Base-by-base conservation (phyloP, 495 filamentous ascomycete species). In the Letharia columbiana region DNA sequence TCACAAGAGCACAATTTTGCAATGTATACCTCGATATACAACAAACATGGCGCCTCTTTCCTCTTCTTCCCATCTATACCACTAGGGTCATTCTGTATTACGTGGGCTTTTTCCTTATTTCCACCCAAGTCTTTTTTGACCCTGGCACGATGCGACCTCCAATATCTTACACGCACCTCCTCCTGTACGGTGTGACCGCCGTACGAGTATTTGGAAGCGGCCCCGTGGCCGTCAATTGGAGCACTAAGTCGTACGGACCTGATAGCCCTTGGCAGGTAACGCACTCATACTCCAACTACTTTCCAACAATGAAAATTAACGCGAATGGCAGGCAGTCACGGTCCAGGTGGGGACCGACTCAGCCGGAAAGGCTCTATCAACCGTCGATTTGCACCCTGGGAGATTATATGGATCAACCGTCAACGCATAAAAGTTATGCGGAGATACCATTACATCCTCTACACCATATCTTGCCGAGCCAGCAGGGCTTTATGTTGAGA, bases 241-340 rank as follows among this genome's bases (percentile, higher is more conserved):
- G 60, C 39, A 67, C 47, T 20, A 54, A 44, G 39, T 42, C 57
- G 41, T 67, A 66, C 44, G 63, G 63, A 66, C 67, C 67, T n/a
- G 67, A 68, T 47, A 63, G 67, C 18, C 67, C 67, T 15, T 66
- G 67, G 67, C 63, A 68, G 45, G 66, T 65, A 45, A 35, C 15
- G 20, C 3, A 8, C 3, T 23, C 23, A 63, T 52, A 28, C 15
- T 31, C 12, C 28, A 15, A 8, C 18, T 45, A 31, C 18, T 12
- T 61, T n/a, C 18, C 40, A 42, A 42, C 0, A 8, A 47, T 9
- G 7, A n/a, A 2, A 0, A 8, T 47, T 47, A 6, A 47, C 20
- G 18, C 45, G 12, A 42, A 47, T n/a, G 7, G 8, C 42, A 50
- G 54, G 67, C 39, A 33, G 47, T 65, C 20, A 58, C 65, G 28